Evolutionary conservation across 2,329 filamentous ascomycete genomes (phyloP).

Genomic region (Colletotrichum tropicicola): DNA sequence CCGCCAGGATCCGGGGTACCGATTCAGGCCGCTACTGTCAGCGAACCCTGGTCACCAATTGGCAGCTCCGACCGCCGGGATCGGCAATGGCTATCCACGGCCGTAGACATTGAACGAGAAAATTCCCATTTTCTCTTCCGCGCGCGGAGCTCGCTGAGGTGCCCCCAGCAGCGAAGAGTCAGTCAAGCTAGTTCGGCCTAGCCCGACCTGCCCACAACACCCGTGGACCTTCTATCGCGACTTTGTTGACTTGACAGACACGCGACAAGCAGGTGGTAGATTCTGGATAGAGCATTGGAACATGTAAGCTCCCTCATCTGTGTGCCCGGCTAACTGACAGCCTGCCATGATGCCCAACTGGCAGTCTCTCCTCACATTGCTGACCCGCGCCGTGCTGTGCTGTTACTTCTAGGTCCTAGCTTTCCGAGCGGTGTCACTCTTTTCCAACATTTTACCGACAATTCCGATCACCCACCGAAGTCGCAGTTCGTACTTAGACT

Average conservation of each 20-base stretch:
- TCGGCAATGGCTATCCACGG: conserved; percentile 30
- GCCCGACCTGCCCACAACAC: neutral
- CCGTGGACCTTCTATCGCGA: neutral
- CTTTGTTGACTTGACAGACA: neutral
- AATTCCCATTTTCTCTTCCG: conserved; percentile 28
- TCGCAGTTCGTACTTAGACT: neutral
- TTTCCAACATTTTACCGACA: neutral
- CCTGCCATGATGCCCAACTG: conserved; percentile 1
- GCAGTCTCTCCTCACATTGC: conserved; percentile 26
- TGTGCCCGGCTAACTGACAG: neutral
- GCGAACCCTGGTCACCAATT: conserved; percentile 19
- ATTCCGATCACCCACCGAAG: neutral
- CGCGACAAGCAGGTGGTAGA: neutral
- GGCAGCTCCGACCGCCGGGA: conserved; percentile 25
- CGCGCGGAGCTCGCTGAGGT: conserved; percentile 28
- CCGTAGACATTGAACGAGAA: conserved; percentile 20
- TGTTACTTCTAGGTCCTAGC: conserved; percentile 4
- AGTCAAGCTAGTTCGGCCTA: neutral
- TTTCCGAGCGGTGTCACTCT: conserved; percentile 14
- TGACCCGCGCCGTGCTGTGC: conserved; percentile 32
- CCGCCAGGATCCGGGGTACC: conserved; percentile 22
- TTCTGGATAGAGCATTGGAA: neutral
- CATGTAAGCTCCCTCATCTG: conserved; percentile 9
- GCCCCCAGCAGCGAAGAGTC: conserved; percentile 6
- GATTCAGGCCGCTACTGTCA: conserved; percentile 23